phyloP scores from a whole-genome alignment of 2,329 filamentous ascomycete species.

The Penicillium sp. region DNA sequence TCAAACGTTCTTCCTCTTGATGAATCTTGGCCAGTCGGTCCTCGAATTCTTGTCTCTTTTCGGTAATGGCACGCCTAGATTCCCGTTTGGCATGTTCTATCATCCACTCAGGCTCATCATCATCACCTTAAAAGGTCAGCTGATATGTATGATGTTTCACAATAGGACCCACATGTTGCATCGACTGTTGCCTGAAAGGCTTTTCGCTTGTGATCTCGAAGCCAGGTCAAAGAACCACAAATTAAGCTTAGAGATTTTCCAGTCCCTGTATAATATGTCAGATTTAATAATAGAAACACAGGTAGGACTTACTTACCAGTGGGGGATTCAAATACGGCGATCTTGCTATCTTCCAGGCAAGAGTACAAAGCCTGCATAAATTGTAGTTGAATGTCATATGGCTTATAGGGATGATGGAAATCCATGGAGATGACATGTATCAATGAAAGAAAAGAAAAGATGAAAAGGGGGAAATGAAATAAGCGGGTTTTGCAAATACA shows the following conservation, averaged over 20 bases:
- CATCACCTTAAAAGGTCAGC: conserved; percentile 45
- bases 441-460: too few species aligned
- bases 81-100: conserved; percentile 70
- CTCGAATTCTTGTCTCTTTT: conserved; percentile 70
- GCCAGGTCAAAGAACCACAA: conserved; percentile 84
- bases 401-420: conserved; percentile 84
- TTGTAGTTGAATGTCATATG: conserved; percentile 81
- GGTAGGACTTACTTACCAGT: conserved; percentile 61
- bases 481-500: too few species aligned
- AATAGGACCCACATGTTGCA: conserved; percentile 40
- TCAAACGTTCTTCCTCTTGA: conserved; percentile 60
- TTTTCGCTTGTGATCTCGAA: conserved; percentile 74
- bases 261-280: conserved; percentile 35
- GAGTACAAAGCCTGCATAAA: conserved; percentile 84
- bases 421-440: conserved; percentile 40
- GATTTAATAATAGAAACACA: conserved; percentile 4
- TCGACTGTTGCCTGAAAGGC: conserved; percentile 55
- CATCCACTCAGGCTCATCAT: conserved; percentile 83
- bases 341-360: conserved; percentile 73
- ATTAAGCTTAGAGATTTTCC: conserved; percentile 92
- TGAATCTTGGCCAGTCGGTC: conserved; percentile 64
- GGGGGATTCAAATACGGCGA: conserved; percentile 90
- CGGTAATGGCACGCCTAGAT: conserved; percentile 64
- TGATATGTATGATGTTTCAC: background rate
- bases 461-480: too few species aligned